A percentile compares a stretch with the other conserved stretches of the same genome.
Conservation (phyloP, 768 basidiomycete genomes). For the Albatrellus ellisii region DNA sequence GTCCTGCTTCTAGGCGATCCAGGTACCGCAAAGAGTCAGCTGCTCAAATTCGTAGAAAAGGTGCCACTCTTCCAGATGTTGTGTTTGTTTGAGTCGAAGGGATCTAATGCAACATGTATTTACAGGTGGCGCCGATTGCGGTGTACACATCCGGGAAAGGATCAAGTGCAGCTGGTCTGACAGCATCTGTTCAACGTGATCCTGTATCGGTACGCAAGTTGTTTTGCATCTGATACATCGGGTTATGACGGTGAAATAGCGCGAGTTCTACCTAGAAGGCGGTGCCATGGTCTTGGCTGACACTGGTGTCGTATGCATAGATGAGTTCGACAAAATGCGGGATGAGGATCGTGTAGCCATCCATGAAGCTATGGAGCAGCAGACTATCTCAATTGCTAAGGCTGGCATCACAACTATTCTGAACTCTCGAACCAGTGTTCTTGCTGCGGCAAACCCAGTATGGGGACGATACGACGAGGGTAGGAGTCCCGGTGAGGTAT, state of each 20-base stretch:
- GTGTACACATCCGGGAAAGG: slow-evolving; percentile 99
- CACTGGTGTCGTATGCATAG: slow-evolving; percentile 97
- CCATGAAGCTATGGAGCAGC: slow-evolving; percentile 99
- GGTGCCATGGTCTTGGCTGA: slow-evolving; percentile 99
- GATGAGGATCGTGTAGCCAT: slow-evolving; percentile 98
- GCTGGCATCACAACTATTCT: slow-evolving; percentile 98
- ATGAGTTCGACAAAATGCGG: slow-evolving; percentile 99
- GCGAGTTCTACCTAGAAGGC: slow-evolving; percentile 98
- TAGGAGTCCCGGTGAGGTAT: slow-evolving; percentile 84
- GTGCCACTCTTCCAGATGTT: slow-evolving; percentile 20
- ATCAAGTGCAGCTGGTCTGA: slow-evolving; percentile 95
- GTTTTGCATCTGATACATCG: slow-evolving; percentile 4
- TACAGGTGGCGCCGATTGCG: slow-evolving; percentile 90
- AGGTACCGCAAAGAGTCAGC: slow-evolving; percentile 95
- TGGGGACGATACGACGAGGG: slow-evolving; percentile 98
- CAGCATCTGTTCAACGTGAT: slow-evolving; percentile 94
- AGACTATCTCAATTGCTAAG: slow-evolving; percentile 98
- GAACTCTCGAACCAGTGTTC: slow-evolving; percentile 94
- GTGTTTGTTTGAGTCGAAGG: background rate
- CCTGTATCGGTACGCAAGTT: slow-evolving; percentile 60
- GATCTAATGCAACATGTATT: background rate
- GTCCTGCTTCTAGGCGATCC: slow-evolving; percentile 94
- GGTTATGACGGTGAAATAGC: slow-evolving; percentile 28
- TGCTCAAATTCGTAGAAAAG: slow-evolving; percentile 98
- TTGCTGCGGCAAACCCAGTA: slow-evolving; percentile 97